Conservation (phyloP, 768 basidiomycete species). For the Trichaptum fuscoviolaceum region DNA sequence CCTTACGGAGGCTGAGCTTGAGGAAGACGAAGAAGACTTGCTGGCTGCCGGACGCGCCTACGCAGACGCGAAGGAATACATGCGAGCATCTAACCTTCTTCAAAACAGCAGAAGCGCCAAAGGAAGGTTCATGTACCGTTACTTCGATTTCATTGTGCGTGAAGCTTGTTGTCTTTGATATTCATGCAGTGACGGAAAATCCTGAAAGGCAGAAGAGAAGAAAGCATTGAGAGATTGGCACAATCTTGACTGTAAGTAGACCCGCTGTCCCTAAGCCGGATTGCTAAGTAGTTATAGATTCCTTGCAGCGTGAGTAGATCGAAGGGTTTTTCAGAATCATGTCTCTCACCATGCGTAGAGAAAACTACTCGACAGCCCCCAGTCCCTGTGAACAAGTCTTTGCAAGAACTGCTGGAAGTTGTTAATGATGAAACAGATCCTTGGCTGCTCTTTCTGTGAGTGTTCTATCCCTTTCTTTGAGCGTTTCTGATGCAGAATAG, state of each 20-base stretch:
- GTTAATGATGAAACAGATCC: conserved; percentile 64
- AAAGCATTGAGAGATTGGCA: conserved; percentile 82
- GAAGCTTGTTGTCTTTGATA: not conserved
- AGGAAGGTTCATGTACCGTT: conserved; percentile 70
- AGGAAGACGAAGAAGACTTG: conserved; percentile 64
- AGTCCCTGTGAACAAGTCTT: conserved; percentile 53
- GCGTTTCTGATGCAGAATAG: conserved; percentile 33
- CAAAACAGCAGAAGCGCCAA: conserved; percentile 62
- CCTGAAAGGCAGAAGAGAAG: conserved; percentile 71
- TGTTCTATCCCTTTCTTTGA: conserved; percentile 12
- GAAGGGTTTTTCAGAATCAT: conserved; percentile 2
- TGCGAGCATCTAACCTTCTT: conserved; percentile 64
- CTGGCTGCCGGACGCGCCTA: conserved; percentile 67
- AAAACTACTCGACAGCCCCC: conserved; percentile 60
- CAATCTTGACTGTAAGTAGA: conserved; percentile 61
- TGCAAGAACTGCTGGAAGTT: conserved; percentile 53
- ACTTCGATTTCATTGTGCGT: conserved; percentile 83
- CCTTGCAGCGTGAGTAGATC: not conserved
- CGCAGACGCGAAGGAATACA: conserved; percentile 73
- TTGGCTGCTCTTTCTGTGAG: conserved; percentile 81
- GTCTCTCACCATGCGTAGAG: conserved; percentile 33
- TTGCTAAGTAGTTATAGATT: not conserved
- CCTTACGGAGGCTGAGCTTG: conserved; percentile 42
- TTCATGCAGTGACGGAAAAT: conserved; percentile 10
- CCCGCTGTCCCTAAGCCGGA: not conserved